Base-by-base conservation (phyloP, 148 eudicot species). In the Rhododendron molle region DNA sequence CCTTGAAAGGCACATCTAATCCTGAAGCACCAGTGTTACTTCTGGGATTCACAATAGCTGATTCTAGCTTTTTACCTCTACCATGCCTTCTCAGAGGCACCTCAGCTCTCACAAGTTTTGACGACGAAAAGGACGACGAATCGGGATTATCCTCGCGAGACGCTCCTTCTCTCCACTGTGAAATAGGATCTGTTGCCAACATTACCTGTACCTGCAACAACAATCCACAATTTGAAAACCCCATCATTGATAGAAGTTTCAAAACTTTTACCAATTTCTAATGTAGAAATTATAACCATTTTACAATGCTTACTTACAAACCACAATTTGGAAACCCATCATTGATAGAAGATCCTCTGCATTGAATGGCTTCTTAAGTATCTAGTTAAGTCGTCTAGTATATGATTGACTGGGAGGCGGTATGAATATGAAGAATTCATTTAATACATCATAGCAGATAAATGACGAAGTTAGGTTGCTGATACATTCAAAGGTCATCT, bases 1-100 rank as follows among this genome's bases (percentile, higher is more conserved):
- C 93, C 88, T 90, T 91, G 58, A 90, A 91, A 28, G 94, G 82
- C 16, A 90, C 88, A 84, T 86, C 92, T 34, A 85, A 56, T 36
- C 62, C 80, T 26, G 89, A 47, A 23, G 49, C 86, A 80, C 74
- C 50, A 76, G 15, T 77, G 72, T 32, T 52, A 13, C 32, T 62
- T 86, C 90, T 89, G 28, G 98, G 92, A 86, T 88, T 93, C 40
- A 94, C 96, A 85, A 95, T 91, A 40, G 95, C 92, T 69, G 98
- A 92, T 36, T 93, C 94, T 40, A 95, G 90, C 88, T 89, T 90
- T 71, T 93, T 94, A 72, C 90, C 93, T 87, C 94, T 94, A 40
- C 99, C 95, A 81, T 87, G 97, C 84, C 90, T 91, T 43, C 98
- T 93, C 44, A 96, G 86, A 13, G 99, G 98, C 23, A 91, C 78